Conservation (phyloP, 169 alveolate genomes). For the Plasmodium blacklocki region DNA sequence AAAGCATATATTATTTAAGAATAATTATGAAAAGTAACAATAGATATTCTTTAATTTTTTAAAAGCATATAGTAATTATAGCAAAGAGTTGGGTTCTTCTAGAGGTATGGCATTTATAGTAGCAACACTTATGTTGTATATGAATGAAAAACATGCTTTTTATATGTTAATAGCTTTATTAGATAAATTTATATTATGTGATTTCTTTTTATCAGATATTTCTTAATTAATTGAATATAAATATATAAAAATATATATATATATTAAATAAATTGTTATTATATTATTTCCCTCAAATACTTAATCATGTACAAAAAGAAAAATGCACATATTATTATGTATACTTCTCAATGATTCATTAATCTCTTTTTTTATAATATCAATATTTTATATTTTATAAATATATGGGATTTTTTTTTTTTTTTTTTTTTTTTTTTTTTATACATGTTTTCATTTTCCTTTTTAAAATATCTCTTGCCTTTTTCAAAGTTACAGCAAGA, state of each 20-base stretch:
- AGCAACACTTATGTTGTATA: constrained; percentile 92
- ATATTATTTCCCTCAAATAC: constrained; percentile 2
- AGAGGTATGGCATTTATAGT: constrained; percentile 94
- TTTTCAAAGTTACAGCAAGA: constrained; percentile 45
- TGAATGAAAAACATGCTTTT: constrained; percentile 94
- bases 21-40: constrained; percentile 93
- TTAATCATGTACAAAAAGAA: constrained; percentile 80
- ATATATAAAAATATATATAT: constrained; percentile 78
- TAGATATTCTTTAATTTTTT: constrained; percentile 91
- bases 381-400: constrained; percentile 24
- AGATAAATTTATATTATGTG: constrained; percentile 89
- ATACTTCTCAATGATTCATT: constrained; percentile 94
- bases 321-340: constrained; percentile 92
- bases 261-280: constrained; percentile 83
- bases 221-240: constrained; percentile 90
- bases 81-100: constrained; percentile 93
- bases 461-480: constrained; percentile 30
- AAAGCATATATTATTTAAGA: constrained; percentile 90
- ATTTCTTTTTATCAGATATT: constrained; percentile 90
- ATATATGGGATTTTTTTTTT: constrained; percentile 54
- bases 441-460: not conserved
- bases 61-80: constrained; percentile 90
- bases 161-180: constrained; percentile 90
- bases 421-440: constrained; percentile 26
- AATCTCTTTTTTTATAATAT: constrained; percentile 91